Conservation (phyloP, 495 filamentous ascomycete genomes). For the Viridothelium virens region DNA sequence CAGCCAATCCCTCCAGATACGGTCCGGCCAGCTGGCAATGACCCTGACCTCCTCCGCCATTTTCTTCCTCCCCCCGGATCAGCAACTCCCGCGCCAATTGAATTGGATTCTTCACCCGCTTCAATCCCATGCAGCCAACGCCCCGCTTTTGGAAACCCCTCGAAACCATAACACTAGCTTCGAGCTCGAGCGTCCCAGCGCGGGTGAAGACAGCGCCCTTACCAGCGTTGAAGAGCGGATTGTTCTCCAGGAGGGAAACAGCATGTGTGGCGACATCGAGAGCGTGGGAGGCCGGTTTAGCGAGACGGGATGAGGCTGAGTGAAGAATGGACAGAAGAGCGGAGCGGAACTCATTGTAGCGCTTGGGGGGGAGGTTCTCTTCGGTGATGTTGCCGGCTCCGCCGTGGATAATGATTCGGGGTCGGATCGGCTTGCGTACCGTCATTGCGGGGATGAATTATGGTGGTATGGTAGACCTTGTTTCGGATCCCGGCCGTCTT, state of each 20-base stretch:
- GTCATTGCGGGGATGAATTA: not conserved
- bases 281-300: conserved; percentile 39
- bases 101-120: conserved; percentile 70
- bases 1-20: conserved; percentile 59
- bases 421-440: conserved; percentile 36
- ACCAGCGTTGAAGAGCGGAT: conserved; percentile 78
- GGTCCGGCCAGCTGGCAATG: conserved; percentile 62
- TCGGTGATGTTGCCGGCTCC: conserved; percentile 76
- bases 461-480: not conserved
- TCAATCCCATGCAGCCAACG: conserved; percentile 64
- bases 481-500: not conserved
- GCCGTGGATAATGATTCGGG: conserved; percentile 78
- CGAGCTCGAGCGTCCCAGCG: conserved; percentile 75
- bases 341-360: conserved; percentile 52
- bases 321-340: conserved; percentile 57
- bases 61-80: conserved; percentile 47
- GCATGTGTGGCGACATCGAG: conserved; percentile 69
- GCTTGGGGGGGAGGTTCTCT: conserved; percentile 52
- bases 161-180: conserved; percentile 85
- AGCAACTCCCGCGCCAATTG: conserved; percentile 65
- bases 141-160: conserved; percentile 64
- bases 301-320: conserved; percentile 39
- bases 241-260: conserved; percentile 69
- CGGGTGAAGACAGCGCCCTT: conserved; percentile 81
- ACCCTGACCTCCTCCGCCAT: conserved; percentile 42